A percentile compares a stretch with the other conserved stretches of the same genome.
These are phyloP conservation scores for Trichocomaceae sp. DNA, from an alignment of 2,329 filamentous ascomycete genomes.

Conservation along the genomic window DNA sequence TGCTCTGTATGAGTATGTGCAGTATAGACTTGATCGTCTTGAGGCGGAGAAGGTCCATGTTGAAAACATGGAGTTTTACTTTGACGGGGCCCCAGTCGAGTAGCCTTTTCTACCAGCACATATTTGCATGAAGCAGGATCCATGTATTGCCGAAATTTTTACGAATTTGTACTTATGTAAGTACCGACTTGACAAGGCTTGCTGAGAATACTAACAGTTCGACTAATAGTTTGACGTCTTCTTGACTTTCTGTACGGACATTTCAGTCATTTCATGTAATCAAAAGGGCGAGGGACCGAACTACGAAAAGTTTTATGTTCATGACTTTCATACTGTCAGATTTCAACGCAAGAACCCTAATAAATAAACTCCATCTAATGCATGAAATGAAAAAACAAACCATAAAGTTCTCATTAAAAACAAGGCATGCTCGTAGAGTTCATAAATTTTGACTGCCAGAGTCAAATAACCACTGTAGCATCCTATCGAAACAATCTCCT, in stretches of 20 bases:
- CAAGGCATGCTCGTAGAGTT: neutral
- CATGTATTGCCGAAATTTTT: too few species aligned
- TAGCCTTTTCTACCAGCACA: too few species aligned
- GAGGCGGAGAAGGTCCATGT: neutral
- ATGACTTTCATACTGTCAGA: neutral
- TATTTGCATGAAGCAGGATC: too few species aligned
- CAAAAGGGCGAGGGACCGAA: neutral
- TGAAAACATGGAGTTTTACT: neutral
- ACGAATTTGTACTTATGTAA: too few species aligned
- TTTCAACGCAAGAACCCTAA: neutral
- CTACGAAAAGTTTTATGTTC: neutral
- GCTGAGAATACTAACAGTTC: neutral
- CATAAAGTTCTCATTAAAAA: neutral
- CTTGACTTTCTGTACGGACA: neutral
- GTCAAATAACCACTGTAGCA: neutral
- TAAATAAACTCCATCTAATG: neutral
- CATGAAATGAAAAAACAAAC: neutral
- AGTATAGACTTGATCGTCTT: neutral
- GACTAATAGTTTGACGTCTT: neutral
- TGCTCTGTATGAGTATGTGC: neutral
- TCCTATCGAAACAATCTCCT: constrained; percentile 38
- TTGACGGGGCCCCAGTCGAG: too few species aligned
- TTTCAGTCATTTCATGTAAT: neutral
- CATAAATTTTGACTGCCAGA: neutral
- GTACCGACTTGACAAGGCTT: too few species aligned